Percentiles rank a stretch among this genome's conserved stretches.
These are phyloP conservation scores for Trichophyton benhamiae DNA, from an alignment of 2,329 filamentous ascomycete genomes.

Conservation along the genomic window DNA sequence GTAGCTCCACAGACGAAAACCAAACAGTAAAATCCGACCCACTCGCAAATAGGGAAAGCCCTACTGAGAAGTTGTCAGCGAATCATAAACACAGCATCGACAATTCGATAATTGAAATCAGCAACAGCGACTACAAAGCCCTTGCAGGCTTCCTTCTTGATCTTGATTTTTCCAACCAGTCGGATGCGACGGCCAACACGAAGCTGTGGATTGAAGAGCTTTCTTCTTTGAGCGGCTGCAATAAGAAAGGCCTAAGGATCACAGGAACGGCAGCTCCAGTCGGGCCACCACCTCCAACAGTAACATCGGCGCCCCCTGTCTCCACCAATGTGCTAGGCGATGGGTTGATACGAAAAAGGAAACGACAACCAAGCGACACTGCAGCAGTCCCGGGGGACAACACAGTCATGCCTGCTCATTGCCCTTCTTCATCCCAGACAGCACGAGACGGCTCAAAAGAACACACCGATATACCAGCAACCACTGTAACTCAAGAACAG, in stretches of 20 bases:
- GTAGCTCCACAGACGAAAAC: neutral
- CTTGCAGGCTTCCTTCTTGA: conserved; percentile 30
- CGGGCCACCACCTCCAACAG: neutral
- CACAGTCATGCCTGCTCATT: neutral
- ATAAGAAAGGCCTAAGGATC: conserved; percentile 27
- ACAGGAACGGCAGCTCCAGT: conserved; percentile 17
- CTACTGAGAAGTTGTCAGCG: neutral
- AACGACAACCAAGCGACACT: conserved; percentile 17
- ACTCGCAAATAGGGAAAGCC: conserved; percentile 5
- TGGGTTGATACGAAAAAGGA: conserved; percentile 29
- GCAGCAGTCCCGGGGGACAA: neutral
- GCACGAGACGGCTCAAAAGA: neutral
- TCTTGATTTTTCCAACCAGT: conserved; percentile 32
- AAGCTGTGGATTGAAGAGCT: conserved; percentile 32
- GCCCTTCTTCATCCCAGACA: neutral
- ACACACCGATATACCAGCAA: neutral
- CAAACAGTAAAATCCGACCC: conserved; percentile 21
- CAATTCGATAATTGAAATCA: conserved; percentile 27
- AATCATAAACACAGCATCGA: conserved; percentile 8
- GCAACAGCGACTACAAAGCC: conserved; percentile 29
- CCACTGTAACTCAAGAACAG: neutral
- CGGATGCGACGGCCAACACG: conserved; percentile 29
- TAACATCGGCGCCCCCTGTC: neutral
- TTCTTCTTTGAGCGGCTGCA: conserved; percentile 26
- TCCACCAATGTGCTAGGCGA: conserved; percentile 20